phyloP scores from a whole-genome alignment of 2,329 filamentous ascomycete genomes.

The Claviceps sp. region DNA sequence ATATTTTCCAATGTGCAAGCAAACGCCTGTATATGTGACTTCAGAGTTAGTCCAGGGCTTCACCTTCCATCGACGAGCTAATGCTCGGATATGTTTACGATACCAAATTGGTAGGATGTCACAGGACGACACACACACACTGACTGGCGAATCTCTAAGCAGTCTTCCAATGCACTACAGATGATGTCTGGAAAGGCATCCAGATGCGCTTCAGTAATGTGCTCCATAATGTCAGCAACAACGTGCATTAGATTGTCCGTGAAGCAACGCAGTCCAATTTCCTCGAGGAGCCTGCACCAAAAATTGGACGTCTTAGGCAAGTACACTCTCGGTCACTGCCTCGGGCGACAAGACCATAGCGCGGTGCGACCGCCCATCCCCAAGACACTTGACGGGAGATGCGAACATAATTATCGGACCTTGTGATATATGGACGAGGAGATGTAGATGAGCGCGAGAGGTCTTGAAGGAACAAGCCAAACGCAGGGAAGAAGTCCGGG shows the following conservation, averaged over 20 bases:
- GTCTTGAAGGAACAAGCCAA: too few relatives aligned
- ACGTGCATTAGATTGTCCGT: conserved; percentile 25
- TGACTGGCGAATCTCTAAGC: conserved; percentile 23
- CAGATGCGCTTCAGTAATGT: conserved; percentile 20
- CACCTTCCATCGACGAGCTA: not conserved
- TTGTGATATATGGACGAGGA: not conserved
- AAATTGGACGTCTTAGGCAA: conserved; percentile 16
- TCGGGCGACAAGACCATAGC: conserved; percentile 11
- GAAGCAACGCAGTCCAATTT: conserved; percentile 22
- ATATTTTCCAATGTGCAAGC: conserved; percentile 28
- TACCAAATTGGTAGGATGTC: not conserved
- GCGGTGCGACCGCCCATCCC: conserved; percentile 20
- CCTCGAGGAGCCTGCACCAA: conserved; percentile 13
- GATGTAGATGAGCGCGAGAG: not conserved
- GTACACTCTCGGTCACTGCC: conserved; percentile 22
- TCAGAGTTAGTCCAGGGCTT: not conserved
- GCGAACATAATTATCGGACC: conserved; percentile 15
- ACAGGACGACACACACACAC: not conserved
- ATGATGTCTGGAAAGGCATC: conserved; percentile 20
- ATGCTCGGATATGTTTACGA: not conserved
- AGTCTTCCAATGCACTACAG: conserved; percentile 25
- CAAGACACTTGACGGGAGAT: conserved; percentile 21
- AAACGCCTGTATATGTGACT: conserved; percentile 13
- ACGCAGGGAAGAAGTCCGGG: too few relatives aligned
- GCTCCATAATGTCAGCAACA: conserved; percentile 23